Evolutionary conservation across 352 stramenopile species (phyloP), one percentile per base, ranked within the genome.

Genomic region (Globisporangium mamillatum): DNA sequence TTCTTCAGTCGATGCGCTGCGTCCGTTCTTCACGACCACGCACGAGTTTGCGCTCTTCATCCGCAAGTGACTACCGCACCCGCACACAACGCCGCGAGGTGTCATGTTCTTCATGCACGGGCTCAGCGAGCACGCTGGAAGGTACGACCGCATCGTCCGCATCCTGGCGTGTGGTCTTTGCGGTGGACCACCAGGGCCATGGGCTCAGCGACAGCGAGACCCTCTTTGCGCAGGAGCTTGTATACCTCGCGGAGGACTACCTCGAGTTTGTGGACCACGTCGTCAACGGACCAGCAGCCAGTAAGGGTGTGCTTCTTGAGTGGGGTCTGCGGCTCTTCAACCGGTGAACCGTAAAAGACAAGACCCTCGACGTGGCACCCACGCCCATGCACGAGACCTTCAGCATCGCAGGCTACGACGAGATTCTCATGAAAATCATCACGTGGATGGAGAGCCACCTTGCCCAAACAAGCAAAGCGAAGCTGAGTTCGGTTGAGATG

Each of bases 181-280:
- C 81, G 2, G 82, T 90, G 50, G 81, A 90, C 71, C 76, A 85
- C 56, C 81, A 91, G 48, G 81, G 82, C 7, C 80, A 88, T 62
- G 82, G 82, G 18, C 62, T 75, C 34, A 90, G 81, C 63, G 81
- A 91, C 61, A 79, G 81, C 32, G 82, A 90, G 44, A 72, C 79
- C 52, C 77, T 84, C 67, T 86, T 84, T 64, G 77, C 81, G 32
- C 48, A 72, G 48, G 73, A 80, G 46, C 64, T 88, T 29, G 60
- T 58, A 57, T 63, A 91, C 57, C 69, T 87, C 14, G 70, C 75
- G 1, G 76, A 85, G 18, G 79, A 90, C 67, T 81, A 78, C 34
- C 62, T 84, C 29, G 73, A 90, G 62, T 89, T 89, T 61, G 70
- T 91, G 27, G 59, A 77, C 25, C 70, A 87, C 56, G 73, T 90